Percentiles rank a stretch among this genome's conserved stretches.
These are phyloP conservation scores for Corylus avellana DNA, from an alignment of 306 rosid genomes.

Conservation along the genomic window DNA sequence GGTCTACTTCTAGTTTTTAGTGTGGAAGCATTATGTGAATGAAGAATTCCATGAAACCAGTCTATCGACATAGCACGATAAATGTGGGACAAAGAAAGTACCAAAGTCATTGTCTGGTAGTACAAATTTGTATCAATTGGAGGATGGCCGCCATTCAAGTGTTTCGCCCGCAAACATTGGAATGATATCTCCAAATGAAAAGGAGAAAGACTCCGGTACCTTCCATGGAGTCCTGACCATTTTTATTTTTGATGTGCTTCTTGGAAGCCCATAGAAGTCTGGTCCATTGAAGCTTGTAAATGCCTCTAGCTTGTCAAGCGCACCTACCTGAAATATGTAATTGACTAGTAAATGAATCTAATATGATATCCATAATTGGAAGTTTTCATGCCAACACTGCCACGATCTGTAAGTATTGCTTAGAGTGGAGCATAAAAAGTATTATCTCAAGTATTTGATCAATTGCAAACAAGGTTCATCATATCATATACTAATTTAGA, in stretches of 20 bases:
- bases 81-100: not conserved
- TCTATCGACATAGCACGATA: not conserved
- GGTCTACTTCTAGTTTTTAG: not conserved
- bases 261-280: slow-evolving; percentile 92
- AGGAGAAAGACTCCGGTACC: slow-evolving; percentile 68
- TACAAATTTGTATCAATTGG: slow-evolving; percentile 28
- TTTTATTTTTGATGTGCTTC: slow-evolving; percentile 66
- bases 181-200: slow-evolving; percentile 73
- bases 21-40: not conserved
- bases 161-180: slow-evolving; percentile 85
- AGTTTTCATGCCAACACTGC: not conserved
- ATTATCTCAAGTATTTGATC: too few species aligned
- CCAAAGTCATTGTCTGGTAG: not conserved
- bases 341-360: not conserved
- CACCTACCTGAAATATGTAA: slow-evolving; percentile 62
- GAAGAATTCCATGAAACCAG: not conserved
- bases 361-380: not conserved
- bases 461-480: not conserved
- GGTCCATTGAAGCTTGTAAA: slow-evolving; percentile 95
- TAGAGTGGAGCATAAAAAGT: slow-evolving; percentile 14
- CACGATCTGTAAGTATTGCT: not conserved
- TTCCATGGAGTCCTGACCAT: slow-evolving; percentile 67
- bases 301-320: slow-evolving; percentile 84
- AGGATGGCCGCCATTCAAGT: slow-evolving; percentile 73
- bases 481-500: slow-evolving; percentile 11